Percentiles rank a stretch among this genome's conserved stretches.
Evolutionary conservation across 2,329 filamentous ascomycete genomes (phyloP).

Genomic region (Sphaceloma murrayae): DNA sequence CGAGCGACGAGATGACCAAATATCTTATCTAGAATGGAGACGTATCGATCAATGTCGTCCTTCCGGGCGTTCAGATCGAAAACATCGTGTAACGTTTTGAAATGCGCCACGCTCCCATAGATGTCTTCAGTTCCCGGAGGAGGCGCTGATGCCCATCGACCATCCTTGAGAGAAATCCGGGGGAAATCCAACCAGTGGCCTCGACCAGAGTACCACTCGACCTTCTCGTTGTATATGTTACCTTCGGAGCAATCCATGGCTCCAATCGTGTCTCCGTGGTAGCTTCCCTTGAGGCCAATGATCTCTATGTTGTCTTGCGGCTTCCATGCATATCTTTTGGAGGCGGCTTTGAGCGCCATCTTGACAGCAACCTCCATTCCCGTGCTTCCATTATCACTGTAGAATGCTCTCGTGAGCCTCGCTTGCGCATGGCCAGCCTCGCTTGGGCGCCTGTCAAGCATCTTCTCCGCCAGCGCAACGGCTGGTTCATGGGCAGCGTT

Average conservation of each 20-base stretch:
- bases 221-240: constrained; percentile 66
- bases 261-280: constrained; percentile 81
- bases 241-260: constrained; percentile 81
- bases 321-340: constrained; percentile 57
- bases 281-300: constrained; percentile 67
- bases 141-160: constrained; percentile 55
- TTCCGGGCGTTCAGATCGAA: constrained; percentile 49
- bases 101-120: constrained; percentile 37
- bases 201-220: constrained; percentile 74
- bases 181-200: constrained; percentile 77
- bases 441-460: constrained; percentile 46
- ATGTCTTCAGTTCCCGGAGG: constrained; percentile 41
- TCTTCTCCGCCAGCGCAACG: constrained; percentile 54
- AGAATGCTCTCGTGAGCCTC: constrained; percentile 64
- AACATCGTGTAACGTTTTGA: constrained; percentile 45
- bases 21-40: constrained; percentile 47
- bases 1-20: constrained; percentile 46
- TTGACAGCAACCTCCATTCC: constrained; percentile 77
- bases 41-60: constrained; percentile 44
- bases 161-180: constrained; percentile 55
- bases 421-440: background rate
- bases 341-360: constrained; percentile 66
- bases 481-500: constrained; percentile 71
- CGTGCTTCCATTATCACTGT: constrained; percentile 75
- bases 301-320: constrained; percentile 51